A percentile compares a stretch with the other conserved stretches of the same genome.
Conservation (phyloP, 2,329 filamentous ascomycete genomes). For the Aspergillus sp. region DNA sequence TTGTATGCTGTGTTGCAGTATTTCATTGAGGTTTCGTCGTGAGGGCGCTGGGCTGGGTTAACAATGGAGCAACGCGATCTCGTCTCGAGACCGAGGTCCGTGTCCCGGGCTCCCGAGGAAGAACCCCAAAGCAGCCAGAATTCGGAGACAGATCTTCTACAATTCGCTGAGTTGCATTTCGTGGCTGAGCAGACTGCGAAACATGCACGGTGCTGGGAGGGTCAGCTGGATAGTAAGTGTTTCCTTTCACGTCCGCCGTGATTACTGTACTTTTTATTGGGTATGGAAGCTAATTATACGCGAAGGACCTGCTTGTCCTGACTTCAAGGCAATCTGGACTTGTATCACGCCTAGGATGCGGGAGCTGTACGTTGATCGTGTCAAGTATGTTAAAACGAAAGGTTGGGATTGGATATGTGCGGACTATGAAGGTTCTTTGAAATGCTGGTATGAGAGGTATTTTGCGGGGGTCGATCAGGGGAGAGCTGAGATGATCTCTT, state of each 20-base stretch:
- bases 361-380: background rate
- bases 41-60: no score
- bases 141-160: background rate
- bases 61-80: no score
- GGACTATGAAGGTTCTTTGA: background rate
- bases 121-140: background rate
- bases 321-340: background rate
- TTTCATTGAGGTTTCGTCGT: no score
- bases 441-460: background rate
- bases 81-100: no score
- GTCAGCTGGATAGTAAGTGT: background rate
- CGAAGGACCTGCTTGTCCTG: background rate
- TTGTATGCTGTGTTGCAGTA: no score
- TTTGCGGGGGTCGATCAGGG: background rate
- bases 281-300: background rate
- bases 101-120: background rate
- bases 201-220: background rate
- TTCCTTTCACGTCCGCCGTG: background rate
- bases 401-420: background rate
- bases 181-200: constrained; percentile 4
- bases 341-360: background rate
- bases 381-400: background rate
- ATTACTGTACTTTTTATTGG: no score
- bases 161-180: constrained; percentile 1
- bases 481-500: background rate